Conservation (phyloP, 176 grass and related monocot genomes). For the Alloteropsis semialata region DNA sequence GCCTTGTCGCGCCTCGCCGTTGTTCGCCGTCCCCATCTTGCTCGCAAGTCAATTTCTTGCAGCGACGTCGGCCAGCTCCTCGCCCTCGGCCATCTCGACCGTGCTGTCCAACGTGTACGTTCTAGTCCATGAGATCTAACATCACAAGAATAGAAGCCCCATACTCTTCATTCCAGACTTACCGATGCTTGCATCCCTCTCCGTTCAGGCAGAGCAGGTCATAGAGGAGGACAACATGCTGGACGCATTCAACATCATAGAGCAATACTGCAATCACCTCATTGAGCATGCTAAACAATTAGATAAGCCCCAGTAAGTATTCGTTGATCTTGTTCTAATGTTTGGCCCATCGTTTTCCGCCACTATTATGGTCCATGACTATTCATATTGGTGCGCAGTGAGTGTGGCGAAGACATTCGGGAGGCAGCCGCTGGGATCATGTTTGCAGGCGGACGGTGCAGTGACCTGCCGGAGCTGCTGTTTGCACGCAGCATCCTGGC, state of each 20-base stretch:
- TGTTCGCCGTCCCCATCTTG: slow-evolving; percentile 14
- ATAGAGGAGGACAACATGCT: slow-evolving; percentile 49
- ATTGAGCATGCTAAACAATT: slow-evolving; percentile 4
- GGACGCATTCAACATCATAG: slow-evolving; percentile 42
- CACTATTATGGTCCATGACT: too few species aligned
- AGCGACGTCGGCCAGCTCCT: slow-evolving; percentile 45
- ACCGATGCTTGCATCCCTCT: too few species aligned
- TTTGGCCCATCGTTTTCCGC: too few species aligned
- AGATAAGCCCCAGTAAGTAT: slow-evolving; percentile 18
- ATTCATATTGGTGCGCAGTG: slow-evolving; percentile 14
- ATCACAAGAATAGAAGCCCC: too few species aligned
- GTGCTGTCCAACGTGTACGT: background rate
- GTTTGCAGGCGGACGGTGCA: slow-evolving; percentile 38
- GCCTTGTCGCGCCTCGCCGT: slow-evolving; percentile 11
- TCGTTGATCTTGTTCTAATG: too few species aligned
- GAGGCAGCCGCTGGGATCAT: slow-evolving; percentile 39
- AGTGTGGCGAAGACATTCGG: slow-evolving; percentile 23
- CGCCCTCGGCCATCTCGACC: slow-evolving; percentile 27
- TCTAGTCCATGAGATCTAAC: too few species aligned
- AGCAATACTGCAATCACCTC: slow-evolving; percentile 43
- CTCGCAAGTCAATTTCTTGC: slow-evolving; percentile 26
- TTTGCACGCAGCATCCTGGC: slow-evolving; percentile 31
- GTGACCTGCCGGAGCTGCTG: slow-evolving; percentile 41
- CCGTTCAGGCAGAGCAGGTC: slow-evolving; percentile 30
- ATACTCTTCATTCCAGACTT: too few species aligned